phyloP scores from a whole-genome alignment of 768 basidiomycete genomes.

The Mycena maculata region DNA sequence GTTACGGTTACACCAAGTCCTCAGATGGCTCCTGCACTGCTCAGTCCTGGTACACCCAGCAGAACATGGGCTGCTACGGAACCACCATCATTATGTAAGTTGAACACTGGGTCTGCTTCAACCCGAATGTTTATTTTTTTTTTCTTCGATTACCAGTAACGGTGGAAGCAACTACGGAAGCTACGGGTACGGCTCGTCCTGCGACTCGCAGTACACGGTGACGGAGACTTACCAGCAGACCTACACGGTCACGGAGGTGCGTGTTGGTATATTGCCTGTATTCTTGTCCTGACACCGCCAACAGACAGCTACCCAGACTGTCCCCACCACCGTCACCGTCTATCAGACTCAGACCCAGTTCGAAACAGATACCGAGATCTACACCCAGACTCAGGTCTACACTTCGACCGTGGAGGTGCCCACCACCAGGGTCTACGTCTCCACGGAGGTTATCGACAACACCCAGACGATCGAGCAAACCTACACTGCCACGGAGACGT shows the following conservation, averaged over 20 bases:
- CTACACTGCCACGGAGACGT: slow-evolving; percentile 71
- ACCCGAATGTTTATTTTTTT: slow-evolving; percentile 26
- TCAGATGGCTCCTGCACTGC: slow-evolving; percentile 65
- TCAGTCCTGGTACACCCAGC: slow-evolving; percentile 62
- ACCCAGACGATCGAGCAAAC: slow-evolving; percentile 68
- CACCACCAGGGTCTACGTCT: slow-evolving; percentile 74
- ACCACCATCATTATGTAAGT: slow-evolving; percentile 68
- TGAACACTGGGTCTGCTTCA: slow-evolving; percentile 11
- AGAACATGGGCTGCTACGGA: slow-evolving; percentile 66
- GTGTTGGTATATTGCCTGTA: slow-evolving; percentile 17
- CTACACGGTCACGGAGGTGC: slow-evolving; percentile 30
- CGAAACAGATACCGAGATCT: slow-evolving; percentile 54
- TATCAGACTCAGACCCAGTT: slow-evolving; percentile 47
- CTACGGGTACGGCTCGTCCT: slow-evolving; percentile 42
- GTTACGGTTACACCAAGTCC: slow-evolving; percentile 73
- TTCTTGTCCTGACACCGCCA: slow-evolving; percentile 7
- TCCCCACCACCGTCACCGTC: slow-evolving; percentile 52
- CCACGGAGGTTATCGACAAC: slow-evolving; percentile 71
- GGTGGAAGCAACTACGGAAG: slow-evolving; percentile 26
- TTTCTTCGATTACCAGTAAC: slow-evolving; percentile 1
- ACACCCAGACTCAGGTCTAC: slow-evolving; percentile 58
- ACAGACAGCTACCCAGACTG: slow-evolving; percentile 46
- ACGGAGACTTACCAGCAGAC: slow-evolving; percentile 28
- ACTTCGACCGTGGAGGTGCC: slow-evolving; percentile 68
- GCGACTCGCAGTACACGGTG: slow-evolving; percentile 44